Conservation (phyloP, 352 stramenopile species). For the Sclerospora graminicola region DNA sequence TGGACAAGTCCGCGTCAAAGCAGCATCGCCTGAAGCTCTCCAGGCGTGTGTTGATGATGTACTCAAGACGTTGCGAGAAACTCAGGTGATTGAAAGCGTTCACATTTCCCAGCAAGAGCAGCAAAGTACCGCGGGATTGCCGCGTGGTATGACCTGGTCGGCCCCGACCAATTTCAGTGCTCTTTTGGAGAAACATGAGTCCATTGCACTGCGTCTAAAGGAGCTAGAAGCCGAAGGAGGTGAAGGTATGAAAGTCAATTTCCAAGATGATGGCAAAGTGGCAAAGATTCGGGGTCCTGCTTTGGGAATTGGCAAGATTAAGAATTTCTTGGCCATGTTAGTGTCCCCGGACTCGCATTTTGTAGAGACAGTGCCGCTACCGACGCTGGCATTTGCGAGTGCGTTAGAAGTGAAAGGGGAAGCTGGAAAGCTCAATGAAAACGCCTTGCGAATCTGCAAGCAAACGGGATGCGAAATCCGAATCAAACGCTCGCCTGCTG, state of each 20-base stretch:
- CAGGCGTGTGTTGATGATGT: conserved; percentile 51
- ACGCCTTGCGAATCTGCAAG: conserved; percentile 60
- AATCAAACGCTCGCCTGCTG: conserved; percentile 27
- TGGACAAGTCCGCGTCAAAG: conserved; percentile 66
- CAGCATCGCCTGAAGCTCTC: conserved; percentile 36
- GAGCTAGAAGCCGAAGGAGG: conserved; percentile 68
- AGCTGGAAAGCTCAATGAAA: conserved; percentile 48
- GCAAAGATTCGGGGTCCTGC: conserved; percentile 64
- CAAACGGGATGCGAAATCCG: conserved; percentile 70
- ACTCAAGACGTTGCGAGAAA: conserved; percentile 49
- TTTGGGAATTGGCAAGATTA: conserved; percentile 56
- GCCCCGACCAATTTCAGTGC: conserved; percentile 37
- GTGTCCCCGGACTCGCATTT: conserved; percentile 44
- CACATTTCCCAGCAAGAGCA: conserved; percentile 19
- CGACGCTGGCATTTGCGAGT: conserved; percentile 33
- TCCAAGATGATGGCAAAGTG: conserved; percentile 55
- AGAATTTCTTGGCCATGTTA: conserved; percentile 71
- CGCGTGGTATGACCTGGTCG: conserved; percentile 7
- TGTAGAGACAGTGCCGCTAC: conserved; percentile 51
- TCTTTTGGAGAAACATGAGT: conserved; percentile 41
- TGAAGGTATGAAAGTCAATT: conserved; percentile 46
- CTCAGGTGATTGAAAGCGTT: conserved; percentile 53
- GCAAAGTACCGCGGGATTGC: conserved; percentile 5
- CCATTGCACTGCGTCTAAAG: conserved; percentile 46
- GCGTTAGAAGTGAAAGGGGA: conserved; percentile 41